These are phyloP conservation scores for Halophytophthora polymorphica DNA, from an alignment of 352 stramenopile species.

Conservation along the genomic window DNA sequence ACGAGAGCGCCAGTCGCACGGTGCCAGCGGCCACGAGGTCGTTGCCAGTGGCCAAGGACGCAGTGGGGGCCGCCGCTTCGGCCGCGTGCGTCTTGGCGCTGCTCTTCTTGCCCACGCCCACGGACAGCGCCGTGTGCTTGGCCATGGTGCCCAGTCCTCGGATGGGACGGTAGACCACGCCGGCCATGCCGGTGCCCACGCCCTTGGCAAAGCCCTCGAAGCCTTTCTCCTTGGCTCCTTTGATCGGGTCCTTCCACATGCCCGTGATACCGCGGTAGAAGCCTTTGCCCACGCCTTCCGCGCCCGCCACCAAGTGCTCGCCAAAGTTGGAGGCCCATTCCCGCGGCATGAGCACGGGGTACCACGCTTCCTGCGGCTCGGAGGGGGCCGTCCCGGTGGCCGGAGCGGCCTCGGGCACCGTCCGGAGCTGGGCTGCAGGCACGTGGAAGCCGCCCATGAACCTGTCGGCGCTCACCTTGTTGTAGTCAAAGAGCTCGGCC, in stretches of 20 bases:
- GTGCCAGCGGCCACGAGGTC: slow-evolving; percentile 54
- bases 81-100: slow-evolving; percentile 16
- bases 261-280: slow-evolving; percentile 72
- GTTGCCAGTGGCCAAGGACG: slow-evolving; percentile 5
- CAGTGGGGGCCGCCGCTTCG: slow-evolving; percentile 33
- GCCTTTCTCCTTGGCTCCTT: slow-evolving; percentile 66
- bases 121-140: slow-evolving; percentile 67
- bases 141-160: slow-evolving; percentile 73
- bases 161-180: slow-evolving; percentile 69
- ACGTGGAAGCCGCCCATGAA: slow-evolving; percentile 65
- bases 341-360: slow-evolving; percentile 52
- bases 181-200: slow-evolving; percentile 61
- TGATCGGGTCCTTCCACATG: slow-evolving; percentile 79
- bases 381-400: not conserved
- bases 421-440: slow-evolving; percentile 30
- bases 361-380: slow-evolving; percentile 42
- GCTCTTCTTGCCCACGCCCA: slow-evolving; percentile 52
- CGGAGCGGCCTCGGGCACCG: slow-evolving; percentile 18
- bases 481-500: slow-evolving; percentile 70
- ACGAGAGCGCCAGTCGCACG: slow-evolving; percentile 56
- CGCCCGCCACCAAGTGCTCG: slow-evolving; percentile 76
- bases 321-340: slow-evolving; percentile 78
- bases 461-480: slow-evolving; percentile 61
- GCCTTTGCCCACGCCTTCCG: slow-evolving; percentile 63
- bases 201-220: slow-evolving; percentile 75